These are phyloP conservation scores for Rachicladosporium sp. DNA, from an alignment of 2,329 filamentous ascomycete species.

Conservation along the genomic window DNA sequence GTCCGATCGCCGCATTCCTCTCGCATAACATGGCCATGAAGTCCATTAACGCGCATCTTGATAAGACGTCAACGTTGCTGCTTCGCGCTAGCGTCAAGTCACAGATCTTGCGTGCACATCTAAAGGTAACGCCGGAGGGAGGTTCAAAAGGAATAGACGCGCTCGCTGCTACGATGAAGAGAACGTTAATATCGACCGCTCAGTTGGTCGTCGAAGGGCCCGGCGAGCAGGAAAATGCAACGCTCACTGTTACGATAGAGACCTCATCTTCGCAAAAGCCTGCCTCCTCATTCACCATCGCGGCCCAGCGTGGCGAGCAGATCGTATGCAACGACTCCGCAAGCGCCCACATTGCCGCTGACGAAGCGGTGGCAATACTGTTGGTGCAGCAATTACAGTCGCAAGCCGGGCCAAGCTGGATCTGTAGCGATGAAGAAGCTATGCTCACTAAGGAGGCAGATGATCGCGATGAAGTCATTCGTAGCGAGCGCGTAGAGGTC, in stretches of 20 bases:
- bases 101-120: constrained; percentile 4
- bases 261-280: constrained; percentile 16
- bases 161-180: constrained; percentile 7
- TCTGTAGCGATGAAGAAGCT: constrained; percentile 12
- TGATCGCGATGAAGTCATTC: constrained; percentile 1
- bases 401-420: constrained; percentile 10
- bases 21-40: constrained; percentile 34
- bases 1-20: constrained; percentile 43
- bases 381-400: constrained; percentile 7
- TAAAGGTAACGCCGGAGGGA: constrained; percentile 4
- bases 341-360: constrained; percentile 5
- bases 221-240: background rate
- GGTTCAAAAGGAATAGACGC: constrained; percentile 4
- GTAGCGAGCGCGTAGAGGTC: constrained; percentile 7
- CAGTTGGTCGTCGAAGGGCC: constrained; percentile 1
- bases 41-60: constrained; percentile 25
- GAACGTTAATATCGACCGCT: constrained; percentile 1
- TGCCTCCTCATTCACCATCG: constrained; percentile 12
- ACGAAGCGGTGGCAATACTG: constrained; percentile 6
- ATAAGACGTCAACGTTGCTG: constrained; percentile 6
- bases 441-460: constrained; percentile 7
- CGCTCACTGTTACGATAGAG: constrained; percentile 12
- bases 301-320: background rate
- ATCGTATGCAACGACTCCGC: constrained; percentile 6
- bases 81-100: constrained; percentile 12